Evolutionary conservation across 2,329 filamentous ascomycete species (phyloP).

Genomic region (Hawksworthiomyces lignivorus): DNA sequence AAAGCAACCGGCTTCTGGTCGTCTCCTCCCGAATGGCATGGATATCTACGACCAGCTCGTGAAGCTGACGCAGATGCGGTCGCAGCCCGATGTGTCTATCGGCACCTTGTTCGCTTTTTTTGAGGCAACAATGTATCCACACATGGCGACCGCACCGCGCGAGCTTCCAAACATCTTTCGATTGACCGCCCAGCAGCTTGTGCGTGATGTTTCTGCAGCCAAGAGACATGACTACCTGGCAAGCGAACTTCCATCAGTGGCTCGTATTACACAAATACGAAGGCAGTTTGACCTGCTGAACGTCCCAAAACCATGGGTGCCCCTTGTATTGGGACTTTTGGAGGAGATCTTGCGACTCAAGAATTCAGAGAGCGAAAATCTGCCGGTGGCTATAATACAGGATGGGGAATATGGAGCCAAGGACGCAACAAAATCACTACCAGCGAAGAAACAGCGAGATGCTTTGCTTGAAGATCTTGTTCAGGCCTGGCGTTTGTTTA

Average conservation of each 20-base stretch:
- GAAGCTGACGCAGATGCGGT: slow-evolving; percentile 22
- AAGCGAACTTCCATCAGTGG: slow-evolving; percentile 27
- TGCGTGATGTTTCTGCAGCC: slow-evolving; percentile 24
- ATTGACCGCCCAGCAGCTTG: slow-evolving; percentile 20
- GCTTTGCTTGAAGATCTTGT: slow-evolving; percentile 31
- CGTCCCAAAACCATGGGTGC: slow-evolving; percentile 25
- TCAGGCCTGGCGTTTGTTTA: slow-evolving; percentile 33
- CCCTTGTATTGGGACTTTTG: slow-evolving; percentile 26
- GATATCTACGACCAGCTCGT: slow-evolving; percentile 22
- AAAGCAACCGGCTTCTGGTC: slow-evolving; percentile 3
- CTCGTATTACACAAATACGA: slow-evolving; percentile 29
- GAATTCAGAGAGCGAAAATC: too few species aligned
- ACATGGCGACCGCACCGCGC: slow-evolving; percentile 17
- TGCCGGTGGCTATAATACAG: too few species aligned
- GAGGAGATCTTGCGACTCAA: slow-evolving; percentile 19
- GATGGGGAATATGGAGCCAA: too few species aligned
- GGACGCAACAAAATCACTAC: too few species aligned
- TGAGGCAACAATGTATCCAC: slow-evolving; percentile 23
- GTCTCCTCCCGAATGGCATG: slow-evolving; percentile 8
- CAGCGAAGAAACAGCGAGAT: too few species aligned
- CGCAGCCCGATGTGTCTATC: slow-evolving; percentile 12
- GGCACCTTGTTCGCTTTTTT: slow-evolving; percentile 26
- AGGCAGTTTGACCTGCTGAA: slow-evolving; percentile 27
- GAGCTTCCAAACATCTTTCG: slow-evolving; percentile 25
- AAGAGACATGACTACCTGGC: slow-evolving; percentile 25